These are phyloP conservation scores for Leccinum aurantiacum DNA, from an alignment of 768 basidiomycete species.

Conservation along the genomic window DNA sequence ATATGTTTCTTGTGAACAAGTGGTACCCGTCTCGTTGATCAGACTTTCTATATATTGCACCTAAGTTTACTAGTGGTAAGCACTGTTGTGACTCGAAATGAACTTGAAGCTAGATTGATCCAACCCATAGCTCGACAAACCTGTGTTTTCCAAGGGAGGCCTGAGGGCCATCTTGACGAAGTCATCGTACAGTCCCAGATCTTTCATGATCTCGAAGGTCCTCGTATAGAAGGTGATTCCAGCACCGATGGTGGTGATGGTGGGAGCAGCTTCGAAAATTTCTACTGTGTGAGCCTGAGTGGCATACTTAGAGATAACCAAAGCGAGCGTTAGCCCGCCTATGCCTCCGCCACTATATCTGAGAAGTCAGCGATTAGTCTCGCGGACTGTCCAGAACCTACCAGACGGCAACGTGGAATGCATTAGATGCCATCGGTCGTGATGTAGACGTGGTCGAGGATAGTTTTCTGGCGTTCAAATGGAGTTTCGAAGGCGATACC, in stretches of 20 bases:
- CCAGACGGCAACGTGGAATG: neutral
- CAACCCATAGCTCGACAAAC: slow-evolving; percentile 7
- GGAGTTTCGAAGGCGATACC: neutral
- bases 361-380: neutral
- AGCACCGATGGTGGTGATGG: slow-evolving; percentile 44
- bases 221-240: slow-evolving; percentile 49
- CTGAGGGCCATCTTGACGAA: slow-evolving; percentile 16
- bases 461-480: neutral
- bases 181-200: slow-evolving; percentile 40
- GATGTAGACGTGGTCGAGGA: neutral
- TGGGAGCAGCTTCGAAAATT: slow-evolving; percentile 43
- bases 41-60: slow-evolving; percentile 32
- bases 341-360: slow-evolving; percentile 39
- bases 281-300: slow-evolving; percentile 31
- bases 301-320: slow-evolving; percentile 28
- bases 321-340: slow-evolving; percentile 36
- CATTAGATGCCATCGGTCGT: neutral
- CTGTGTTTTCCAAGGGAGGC: slow-evolving; percentile 20
- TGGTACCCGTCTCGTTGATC: slow-evolving; percentile 35
- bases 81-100: neutral
- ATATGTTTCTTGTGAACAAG: slow-evolving; percentile 25
- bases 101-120: neutral
- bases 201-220: slow-evolving; percentile 41
- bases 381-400: neutral
- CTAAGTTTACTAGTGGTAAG: slow-evolving; percentile 8